Base-by-base conservation (phyloP, 2,329 filamentous ascomycete species). In the Xylariaceae sp. region DNA sequence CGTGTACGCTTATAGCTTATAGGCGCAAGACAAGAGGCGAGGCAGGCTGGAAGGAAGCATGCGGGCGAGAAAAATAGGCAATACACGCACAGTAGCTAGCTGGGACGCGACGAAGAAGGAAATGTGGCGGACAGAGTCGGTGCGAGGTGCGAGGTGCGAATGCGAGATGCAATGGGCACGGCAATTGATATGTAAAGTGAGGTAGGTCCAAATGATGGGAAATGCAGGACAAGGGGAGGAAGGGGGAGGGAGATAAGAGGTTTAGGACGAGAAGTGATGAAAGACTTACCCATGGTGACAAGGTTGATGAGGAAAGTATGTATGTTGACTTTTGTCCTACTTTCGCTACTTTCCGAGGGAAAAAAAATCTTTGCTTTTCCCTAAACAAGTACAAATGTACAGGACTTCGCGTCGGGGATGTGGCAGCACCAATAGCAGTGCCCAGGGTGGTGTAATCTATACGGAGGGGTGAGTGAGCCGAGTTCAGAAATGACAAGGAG, bases 271-370 rank as follows among this genome's bases (percentile, higher is more conserved):
- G 29, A 35, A 44, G 29, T 44, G 53, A 42, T 41, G 43, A 37
- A 19, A 56, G 61, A 67, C 65, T 67, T 65, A 67, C 65, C 65
- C 65, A 67, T 67, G 60, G 50, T 60, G 54, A 53, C 58, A 60
- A 57, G 47, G 43, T 63, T 58, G 54, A 56, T 59, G 50, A 61
- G 55, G 6, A 19, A 45, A 59, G 54, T 59, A 52, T 59, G 59
- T 39, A 40, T 42, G 35, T 54, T 19, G 19, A 45, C 9, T 58
- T 59, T 63, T 63, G 60, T 66, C 57, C 59, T 65, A 63, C 63
- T 60, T 45, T 55, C 47, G 60, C 62, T 64, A 64, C 64, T 62
- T 63, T 51, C 56, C 47, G 41, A 48, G 27, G 34, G 44, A 30
- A 54, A 47, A 43, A 43, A 53, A 53, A 54, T 62, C 57, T 60